phyloP scores from a whole-genome alignment of 495 filamentous ascomycete genomes.

The Xylaria sp. region DNA sequence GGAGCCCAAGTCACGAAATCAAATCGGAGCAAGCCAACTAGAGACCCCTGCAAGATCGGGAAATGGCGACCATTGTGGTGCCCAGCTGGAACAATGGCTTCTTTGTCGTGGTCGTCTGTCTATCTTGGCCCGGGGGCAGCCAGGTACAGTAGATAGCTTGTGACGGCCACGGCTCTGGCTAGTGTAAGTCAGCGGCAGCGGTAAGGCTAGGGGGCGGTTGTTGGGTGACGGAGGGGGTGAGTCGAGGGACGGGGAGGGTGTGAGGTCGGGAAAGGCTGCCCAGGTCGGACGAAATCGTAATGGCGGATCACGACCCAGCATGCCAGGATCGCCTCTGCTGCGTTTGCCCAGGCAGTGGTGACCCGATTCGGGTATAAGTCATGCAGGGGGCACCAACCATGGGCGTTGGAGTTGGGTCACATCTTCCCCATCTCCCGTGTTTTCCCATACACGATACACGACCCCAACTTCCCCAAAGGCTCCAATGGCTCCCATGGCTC shows the following conservation, averaged over 20 bases:
- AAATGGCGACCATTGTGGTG: constrained; percentile 27
- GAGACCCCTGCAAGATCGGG: constrained; percentile 43
- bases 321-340: not conserved
- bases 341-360: constrained; percentile 10
- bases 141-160: not conserved
- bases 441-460: too few relatives aligned
- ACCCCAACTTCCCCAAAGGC: constrained; percentile 18
- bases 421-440: constrained; percentile 25
- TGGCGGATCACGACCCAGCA: constrained; percentile 11
- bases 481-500: too few relatives aligned
- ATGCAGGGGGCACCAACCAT: constrained; percentile 16
- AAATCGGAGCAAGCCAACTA: constrained; percentile 43
- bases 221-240: too few relatives aligned
- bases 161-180: not conserved
- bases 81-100: constrained; percentile 21
- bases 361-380: constrained; percentile 21
- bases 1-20: constrained; percentile 44
- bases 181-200: constrained; percentile 17
- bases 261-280: not conserved
- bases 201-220: constrained; percentile 19
- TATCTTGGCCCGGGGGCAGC: not conserved
- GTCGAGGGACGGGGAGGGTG: not conserved
- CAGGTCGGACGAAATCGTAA: constrained; percentile 27
- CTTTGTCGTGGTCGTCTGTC: constrained; percentile 21
- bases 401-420: not conserved